Conservation (phyloP, 192 early-diverging fungal genomes). For the Backusella westeae region DNA sequence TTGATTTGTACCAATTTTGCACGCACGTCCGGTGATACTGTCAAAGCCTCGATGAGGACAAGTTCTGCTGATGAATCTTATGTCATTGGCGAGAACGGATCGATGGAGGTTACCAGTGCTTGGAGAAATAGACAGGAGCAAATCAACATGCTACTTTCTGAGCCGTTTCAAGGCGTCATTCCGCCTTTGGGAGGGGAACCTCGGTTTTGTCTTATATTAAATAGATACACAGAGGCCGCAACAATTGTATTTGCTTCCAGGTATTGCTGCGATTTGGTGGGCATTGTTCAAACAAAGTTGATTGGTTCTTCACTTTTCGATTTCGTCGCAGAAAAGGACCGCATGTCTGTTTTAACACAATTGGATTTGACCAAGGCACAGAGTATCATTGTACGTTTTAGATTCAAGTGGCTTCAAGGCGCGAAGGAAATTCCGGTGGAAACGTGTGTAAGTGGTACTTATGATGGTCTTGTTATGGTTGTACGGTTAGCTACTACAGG, state of each 20-base stretch:
- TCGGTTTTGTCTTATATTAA: constrained; percentile 24
- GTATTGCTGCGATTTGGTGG: not conserved
- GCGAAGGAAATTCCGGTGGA: constrained; percentile 15
- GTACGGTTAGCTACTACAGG: constrained; percentile 1
- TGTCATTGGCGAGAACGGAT: not conserved
- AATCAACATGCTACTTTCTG: not conserved
- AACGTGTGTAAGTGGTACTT: constrained; percentile 1
- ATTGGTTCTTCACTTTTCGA: constrained; percentile 10
- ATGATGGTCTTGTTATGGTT: constrained; percentile 26
- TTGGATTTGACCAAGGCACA: not conserved
- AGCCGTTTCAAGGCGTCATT: not conserved
- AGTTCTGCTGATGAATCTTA: constrained; percentile 3
- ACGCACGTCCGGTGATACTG: not conserved
- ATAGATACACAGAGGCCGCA: constrained; percentile 8
- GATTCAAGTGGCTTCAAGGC: constrained; percentile 11
- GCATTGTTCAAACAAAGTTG: not conserved
- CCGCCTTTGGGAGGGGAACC: constrained; percentile 7
- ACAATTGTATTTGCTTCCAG: constrained; percentile 3
- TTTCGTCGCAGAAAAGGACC: constrained; percentile 10
- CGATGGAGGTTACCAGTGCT: not conserved
- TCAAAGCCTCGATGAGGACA: not conserved
- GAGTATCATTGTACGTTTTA: not conserved
- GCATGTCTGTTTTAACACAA: constrained; percentile 3
- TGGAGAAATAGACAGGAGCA: not conserved
- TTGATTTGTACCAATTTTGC: constrained; percentile 11